phyloP scores from a whole-genome alignment of 768 basidiomycete species.

The Mycena leptocephala region DNA sequence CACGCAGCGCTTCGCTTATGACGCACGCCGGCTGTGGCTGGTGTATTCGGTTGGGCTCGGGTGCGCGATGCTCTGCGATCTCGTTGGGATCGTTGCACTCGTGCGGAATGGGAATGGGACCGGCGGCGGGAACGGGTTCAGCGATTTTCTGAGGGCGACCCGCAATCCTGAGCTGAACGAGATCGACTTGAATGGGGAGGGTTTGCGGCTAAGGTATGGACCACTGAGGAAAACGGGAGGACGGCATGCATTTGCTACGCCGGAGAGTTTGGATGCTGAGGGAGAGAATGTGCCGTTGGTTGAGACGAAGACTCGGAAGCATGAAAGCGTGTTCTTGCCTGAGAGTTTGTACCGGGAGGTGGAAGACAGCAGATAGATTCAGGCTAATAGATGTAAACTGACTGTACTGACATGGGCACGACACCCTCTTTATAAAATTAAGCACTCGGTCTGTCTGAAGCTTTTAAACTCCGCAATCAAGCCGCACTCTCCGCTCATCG shows the following conservation, averaged over 20 bases:
- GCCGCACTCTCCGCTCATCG: too few relatives aligned
- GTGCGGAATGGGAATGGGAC: neutral
- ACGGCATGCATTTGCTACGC: conserved; percentile 14
- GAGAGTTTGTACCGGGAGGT: neutral
- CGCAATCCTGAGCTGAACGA: conserved; percentile 8
- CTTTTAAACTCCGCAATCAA: too few relatives aligned
- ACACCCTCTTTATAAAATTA: too few relatives aligned
- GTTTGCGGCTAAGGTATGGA: conserved; percentile 6
- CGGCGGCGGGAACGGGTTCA: neutral
- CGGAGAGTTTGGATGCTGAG: neutral
- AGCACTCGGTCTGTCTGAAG: too few relatives aligned
- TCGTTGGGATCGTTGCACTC: conserved; percentile 13
- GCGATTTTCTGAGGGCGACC: conserved; percentile 17
- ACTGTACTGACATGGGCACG: too few relatives aligned
- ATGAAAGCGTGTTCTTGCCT: neutral
- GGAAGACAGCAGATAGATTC: too few relatives aligned
- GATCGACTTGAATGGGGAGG: neutral
- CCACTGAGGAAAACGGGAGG: neutral
- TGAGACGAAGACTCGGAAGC: neutral
- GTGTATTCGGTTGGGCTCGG: conserved; percentile 21
- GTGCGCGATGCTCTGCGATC: neutral
- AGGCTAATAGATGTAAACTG: too few relatives aligned
- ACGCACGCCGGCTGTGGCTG: conserved; percentile 9
- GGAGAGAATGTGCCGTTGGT: neutral
- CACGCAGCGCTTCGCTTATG: neutral